phyloP scores from a whole-genome alignment of 2,329 filamentous ascomycete genomes.

The Fusarium kyushuense region DNA sequence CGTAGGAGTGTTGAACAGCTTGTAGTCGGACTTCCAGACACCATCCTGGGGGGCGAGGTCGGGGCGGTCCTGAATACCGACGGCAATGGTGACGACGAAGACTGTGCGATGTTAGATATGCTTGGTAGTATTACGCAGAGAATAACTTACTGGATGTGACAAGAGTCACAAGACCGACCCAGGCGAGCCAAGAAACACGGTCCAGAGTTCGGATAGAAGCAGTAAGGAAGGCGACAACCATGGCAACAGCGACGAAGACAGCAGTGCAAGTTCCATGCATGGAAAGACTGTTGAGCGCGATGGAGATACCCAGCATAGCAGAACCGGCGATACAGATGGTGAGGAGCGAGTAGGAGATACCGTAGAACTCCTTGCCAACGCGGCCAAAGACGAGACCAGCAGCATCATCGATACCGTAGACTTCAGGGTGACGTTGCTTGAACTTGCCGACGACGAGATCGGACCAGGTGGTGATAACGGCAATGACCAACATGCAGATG shows the following conservation, averaged over 20 bases:
- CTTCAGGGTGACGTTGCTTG: conserved; percentile 63
- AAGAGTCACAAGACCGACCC: conserved; percentile 42
- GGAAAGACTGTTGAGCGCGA: conserved; percentile 56
- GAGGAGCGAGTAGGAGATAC: conserved; percentile 53
- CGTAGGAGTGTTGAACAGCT: conserved; percentile 49
- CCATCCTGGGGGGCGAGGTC: conserved; percentile 35
- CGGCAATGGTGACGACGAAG: conserved; percentile 40
- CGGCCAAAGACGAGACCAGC: conserved; percentile 62
- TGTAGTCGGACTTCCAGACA: conserved; percentile 50
- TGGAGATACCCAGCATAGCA: conserved; percentile 51
- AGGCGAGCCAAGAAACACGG: conserved; percentile 51
- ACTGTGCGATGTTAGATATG: conserved; percentile 8
- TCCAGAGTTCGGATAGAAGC: conserved; percentile 51
- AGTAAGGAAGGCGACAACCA: conserved; percentile 46
- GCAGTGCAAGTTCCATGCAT: conserved; percentile 56
- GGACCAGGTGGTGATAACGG: conserved; percentile 62
- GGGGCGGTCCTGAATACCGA: conserved; percentile 41
- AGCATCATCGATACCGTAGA: conserved; percentile 67
- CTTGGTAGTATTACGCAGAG: rapidly evolving
- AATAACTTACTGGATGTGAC: conserved; percentile 32
- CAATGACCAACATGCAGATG: conserved; percentile 57
- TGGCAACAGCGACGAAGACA: conserved; percentile 55
- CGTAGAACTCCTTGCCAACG: conserved; percentile 58
- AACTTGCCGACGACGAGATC: conserved; percentile 62
- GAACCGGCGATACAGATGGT: conserved; percentile 40